Evolutionary conservation across 2,329 filamentous ascomycete genomes (phyloP), one percentile per base, ranked within the genome.

Genomic region (Colletotrichum gloeosporioides): DNA sequence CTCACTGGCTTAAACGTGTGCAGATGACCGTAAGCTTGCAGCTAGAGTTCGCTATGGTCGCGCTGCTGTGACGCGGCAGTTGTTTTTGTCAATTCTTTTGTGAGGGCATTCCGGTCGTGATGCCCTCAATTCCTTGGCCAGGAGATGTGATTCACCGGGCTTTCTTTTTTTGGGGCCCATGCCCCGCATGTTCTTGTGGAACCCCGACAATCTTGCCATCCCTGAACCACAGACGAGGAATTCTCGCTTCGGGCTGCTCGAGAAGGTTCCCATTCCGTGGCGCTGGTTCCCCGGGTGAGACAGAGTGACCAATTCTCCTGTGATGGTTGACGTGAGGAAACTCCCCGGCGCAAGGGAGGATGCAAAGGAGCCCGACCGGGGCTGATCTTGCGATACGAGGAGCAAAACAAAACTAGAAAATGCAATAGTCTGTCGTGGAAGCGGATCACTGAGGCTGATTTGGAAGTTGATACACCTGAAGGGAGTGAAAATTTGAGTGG

Each of bases 181-280:
- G 44, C 59, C 73, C 73, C 64, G 70, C 70, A 65, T 76, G 59
- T 65, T 49, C 73, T 69, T 65, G 64, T 65, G 65, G 64, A 29
- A 69, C 73, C 44, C 59, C 27, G 70, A 53, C 27, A 44, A 13
- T n/a, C 62, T 68, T 44, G 18, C 8, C 64, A 63, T 49, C 57
- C 70, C 59, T 69, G 44, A 53, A 44, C 44, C 31, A 15, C 53
- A 44, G 66, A 73, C 59, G 57, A 44, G 70, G 70, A 76, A 76
- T 61, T 27, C 34, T 65, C 63, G 34, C 64, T 69, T 61, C 8
- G 27, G 18, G 29, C 49, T 76, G 29, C 59, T 67, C 73, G 34
- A 73, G 64, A 53, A 70, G n/a, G 63, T 73, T 67, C 73, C 73
- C 70, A 73, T 69, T 73, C 73, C 73, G 71, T 64, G 73, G 73